Base-by-base conservation (phyloP, 768 basidiomycete genomes). In the Auricularia sp. region DNA sequence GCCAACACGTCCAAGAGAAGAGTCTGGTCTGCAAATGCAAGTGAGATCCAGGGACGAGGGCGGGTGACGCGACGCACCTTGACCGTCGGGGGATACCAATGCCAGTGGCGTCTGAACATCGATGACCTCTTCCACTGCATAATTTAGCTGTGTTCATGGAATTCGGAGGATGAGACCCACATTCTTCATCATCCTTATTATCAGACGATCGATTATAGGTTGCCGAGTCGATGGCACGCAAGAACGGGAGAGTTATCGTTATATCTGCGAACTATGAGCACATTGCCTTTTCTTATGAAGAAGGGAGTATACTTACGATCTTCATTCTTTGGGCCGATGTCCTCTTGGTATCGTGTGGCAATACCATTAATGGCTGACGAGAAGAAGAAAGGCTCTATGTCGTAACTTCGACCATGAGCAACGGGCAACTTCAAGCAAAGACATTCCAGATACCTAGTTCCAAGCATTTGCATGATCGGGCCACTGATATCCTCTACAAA, bases 291-390 rank as follows among this genome's bases (percentile, higher is more conserved):
- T 14, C 10, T 47, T 10, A 16, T 18, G 12, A 51, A 67, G 35
- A 69, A 33, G 10, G 36, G 39, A 63, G 56, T 56, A 34, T 39
- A 71, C 84, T 68, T 67, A 86, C 84, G 85, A 72, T 87, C 85
- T 68, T 83, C 80, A 58, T 73, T 44, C 1, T 72, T 72, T 16
- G 70, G 69, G 3, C 67, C 42, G 0, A 79, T 64, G 61, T 77
- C 80, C 67, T 86, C 85, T 66, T 85, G 81, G 62, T 82, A 88
- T 63, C 85, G 80, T 1, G 84, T 83, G 2, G 86, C 86, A 66
- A 87, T 88, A 85, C 84, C 86, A 65, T 83, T 85, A 2, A 84
- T 70, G 1, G 84, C 82, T 1, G 84, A 85, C 0, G 84, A 83
- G 70, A 85, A 87, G 69, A 83, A 87, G 71, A 87, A 86, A 0